Evolutionary conservation across 2,329 filamentous ascomycete species (phyloP).

Genomic region (Colletotrichum kahawae): DNA sequence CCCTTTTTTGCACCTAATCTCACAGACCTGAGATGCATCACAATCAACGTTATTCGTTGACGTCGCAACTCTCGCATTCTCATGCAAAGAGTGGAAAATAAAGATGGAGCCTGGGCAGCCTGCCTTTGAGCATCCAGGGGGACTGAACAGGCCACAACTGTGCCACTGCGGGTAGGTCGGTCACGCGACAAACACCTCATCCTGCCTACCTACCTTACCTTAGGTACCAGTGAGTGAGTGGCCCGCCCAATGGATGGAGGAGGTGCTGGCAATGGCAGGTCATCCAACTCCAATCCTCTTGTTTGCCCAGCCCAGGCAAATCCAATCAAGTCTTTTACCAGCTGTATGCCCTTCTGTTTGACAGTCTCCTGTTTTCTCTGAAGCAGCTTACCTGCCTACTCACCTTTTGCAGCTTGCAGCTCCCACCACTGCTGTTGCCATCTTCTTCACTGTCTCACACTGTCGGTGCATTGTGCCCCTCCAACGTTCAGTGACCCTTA

Average conservation of each 20-base stretch:
- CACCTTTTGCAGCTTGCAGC: not conserved
- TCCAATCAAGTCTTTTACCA: not conserved
- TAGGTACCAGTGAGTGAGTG: not conserved
- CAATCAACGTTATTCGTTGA: not conserved
- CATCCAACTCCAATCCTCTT: not conserved
- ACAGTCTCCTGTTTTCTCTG: not conserved
- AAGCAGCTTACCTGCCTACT: not conserved
- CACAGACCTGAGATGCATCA: not conserved
- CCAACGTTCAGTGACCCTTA: not conserved
- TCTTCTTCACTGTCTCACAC: not conserved
- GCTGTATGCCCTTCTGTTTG: not conserved
- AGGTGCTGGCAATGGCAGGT: not conserved
- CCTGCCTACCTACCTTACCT: not conserved
- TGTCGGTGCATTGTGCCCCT: not conserved
- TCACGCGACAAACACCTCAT: slow-evolving; percentile 21
- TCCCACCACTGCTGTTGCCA: not conserved
- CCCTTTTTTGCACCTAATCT: not conserved
- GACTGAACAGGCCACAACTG: slow-evolving; percentile 14
- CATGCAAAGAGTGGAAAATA: slow-evolving; percentile 1
- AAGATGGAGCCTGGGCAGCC: not conserved
- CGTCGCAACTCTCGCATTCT: not conserved
- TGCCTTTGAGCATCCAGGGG: not conserved
- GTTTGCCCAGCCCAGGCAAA: not conserved
- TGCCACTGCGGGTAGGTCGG: slow-evolving; percentile 7
- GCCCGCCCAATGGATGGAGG: slow-evolving; percentile 1